A percentile compares a stretch with the other conserved stretches of the same genome.
Evolutionary conservation across 129 eudicot species (phyloP).

Genomic region (Solidago caesia): DNA sequence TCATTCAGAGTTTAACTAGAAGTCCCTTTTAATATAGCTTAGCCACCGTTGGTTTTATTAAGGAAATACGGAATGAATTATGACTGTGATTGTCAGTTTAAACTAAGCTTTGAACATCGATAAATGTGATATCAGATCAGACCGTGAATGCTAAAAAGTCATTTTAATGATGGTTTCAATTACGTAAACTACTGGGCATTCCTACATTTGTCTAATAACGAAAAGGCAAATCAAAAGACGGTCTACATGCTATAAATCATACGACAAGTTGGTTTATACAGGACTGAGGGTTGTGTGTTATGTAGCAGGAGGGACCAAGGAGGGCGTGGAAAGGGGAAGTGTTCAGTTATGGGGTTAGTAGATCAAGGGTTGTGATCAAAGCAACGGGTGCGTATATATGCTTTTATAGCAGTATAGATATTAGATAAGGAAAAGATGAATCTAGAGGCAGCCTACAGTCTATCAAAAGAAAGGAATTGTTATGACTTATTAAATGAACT

Average conservation of each 20-base stretch:
- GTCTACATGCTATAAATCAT: background rate
- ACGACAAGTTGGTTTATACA: too few species aligned
- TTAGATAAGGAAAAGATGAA: background rate
- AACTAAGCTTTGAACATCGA: background rate
- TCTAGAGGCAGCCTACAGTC: slow-evolving; percentile 3
- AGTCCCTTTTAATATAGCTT: background rate
- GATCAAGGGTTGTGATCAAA: too few species aligned
- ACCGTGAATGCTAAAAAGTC: background rate
- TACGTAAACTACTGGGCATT: too few species aligned
- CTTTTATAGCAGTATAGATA: too few species aligned
- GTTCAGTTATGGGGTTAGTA: too few species aligned
- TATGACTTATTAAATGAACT: slow-evolving; percentile 8
- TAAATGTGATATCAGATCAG: background rate
- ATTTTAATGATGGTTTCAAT: background rate
- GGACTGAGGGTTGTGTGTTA: too few species aligned
- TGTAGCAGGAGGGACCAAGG: too few species aligned
- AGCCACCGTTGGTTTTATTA: background rate
- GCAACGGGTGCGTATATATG: too few species aligned
- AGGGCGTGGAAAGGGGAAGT: too few species aligned
- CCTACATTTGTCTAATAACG: background rate
- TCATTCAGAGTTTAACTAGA: background rate
- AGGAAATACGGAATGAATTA: background rate
- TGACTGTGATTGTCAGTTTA: background rate
- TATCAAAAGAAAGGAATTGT: background rate
- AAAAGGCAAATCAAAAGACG: background rate